Evolutionary conservation across 2,329 filamentous ascomycete genomes (phyloP).

Genomic region (Apiospora koreana): DNA sequence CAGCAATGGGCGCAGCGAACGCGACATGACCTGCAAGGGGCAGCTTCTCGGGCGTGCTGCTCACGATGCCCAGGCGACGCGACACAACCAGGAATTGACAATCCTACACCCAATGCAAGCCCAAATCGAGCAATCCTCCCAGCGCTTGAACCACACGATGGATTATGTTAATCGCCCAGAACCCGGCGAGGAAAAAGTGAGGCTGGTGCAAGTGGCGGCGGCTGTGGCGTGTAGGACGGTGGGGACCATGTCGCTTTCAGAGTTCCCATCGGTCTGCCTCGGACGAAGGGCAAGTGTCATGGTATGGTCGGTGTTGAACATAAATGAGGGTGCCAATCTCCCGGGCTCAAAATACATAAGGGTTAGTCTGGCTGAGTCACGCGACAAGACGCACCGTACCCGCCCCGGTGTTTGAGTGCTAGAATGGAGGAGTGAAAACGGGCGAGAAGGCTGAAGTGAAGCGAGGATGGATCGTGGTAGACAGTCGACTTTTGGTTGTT

Average conservation of each 20-base stretch:
- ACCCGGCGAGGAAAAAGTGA: conserved; percentile 7
- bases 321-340: background rate
- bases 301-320: background rate
- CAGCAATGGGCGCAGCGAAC: conserved; percentile 16
- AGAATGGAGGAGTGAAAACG: background rate
- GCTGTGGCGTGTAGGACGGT: conserved; percentile 4
- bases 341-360: background rate
- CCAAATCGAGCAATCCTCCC: background rate
- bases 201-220: conserved; percentile 12
- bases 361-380: conserved; percentile 1
- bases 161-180: background rate
- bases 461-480: background rate
- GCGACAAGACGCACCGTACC: background rate
- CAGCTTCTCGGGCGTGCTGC: conserved; percentile 5
- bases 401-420: background rate
- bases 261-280: conserved; percentile 2
- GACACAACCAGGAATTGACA: background rate
- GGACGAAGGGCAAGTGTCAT: conserved; percentile 9
- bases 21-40: conserved; percentile 14
- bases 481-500: background rate
- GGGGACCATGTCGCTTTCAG: conserved; percentile 3
- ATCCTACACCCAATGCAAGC: background rate
- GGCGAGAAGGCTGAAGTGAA: background rate
- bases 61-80: conserved; percentile 10
- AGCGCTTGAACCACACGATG: conserved; percentile 3